Conservation (phyloP, 2,329 filamentous ascomycete species). For the Xylaria sp. region DNA sequence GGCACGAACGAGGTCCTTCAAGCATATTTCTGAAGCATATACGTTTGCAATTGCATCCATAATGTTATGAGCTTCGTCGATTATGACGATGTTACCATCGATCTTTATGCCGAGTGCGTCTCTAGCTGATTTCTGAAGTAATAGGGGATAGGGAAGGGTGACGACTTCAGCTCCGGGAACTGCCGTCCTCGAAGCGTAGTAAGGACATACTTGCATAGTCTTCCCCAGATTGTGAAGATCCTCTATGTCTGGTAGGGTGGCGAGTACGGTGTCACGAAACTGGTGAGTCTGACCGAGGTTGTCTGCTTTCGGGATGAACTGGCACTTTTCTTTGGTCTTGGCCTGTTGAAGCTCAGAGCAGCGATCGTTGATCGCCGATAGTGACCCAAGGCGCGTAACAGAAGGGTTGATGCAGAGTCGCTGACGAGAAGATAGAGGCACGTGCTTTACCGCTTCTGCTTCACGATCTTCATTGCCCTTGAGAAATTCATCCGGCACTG, state of each 20-base stretch:
- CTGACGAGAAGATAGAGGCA: conserved; percentile 87
- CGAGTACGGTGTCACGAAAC: conserved; percentile 86
- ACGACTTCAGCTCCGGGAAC: conserved; percentile 89
- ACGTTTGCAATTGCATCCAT: conserved; percentile 94
- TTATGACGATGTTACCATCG: conserved; percentile 89
- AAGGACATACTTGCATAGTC: conserved; percentile 85
- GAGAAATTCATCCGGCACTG: conserved; percentile 62
- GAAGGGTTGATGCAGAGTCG: conserved; percentile 89
- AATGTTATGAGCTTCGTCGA: conserved; percentile 97
- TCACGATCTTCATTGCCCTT: conserved; percentile 43
- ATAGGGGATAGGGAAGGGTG: conserved; percentile 89
- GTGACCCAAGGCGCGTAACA: conserved; percentile 75
- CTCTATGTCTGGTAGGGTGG: conserved; percentile 91
- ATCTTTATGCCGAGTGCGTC: conserved; percentile 89
- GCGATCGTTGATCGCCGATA: conserved; percentile 90
- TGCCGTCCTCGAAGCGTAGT: conserved; percentile 90
- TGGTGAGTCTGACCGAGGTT: conserved; percentile 76
- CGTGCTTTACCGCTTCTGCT: conserved; percentile 77
- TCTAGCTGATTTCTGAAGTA: conserved; percentile 86
- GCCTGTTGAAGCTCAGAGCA: conserved; percentile 91
- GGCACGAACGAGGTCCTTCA: conserved; percentile 78
- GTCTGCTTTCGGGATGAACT: conserved; percentile 82
- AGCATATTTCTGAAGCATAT: conserved; percentile 79
- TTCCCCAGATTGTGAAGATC: conserved; percentile 84
- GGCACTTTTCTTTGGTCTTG: conserved; percentile 73